A percentile compares a stretch with the other conserved stretches of the same genome.
These are phyloP conservation scores for Chytridium lagenaria DNA, from an alignment of 371 early-diverging fungal species.

Conservation along the genomic window DNA sequence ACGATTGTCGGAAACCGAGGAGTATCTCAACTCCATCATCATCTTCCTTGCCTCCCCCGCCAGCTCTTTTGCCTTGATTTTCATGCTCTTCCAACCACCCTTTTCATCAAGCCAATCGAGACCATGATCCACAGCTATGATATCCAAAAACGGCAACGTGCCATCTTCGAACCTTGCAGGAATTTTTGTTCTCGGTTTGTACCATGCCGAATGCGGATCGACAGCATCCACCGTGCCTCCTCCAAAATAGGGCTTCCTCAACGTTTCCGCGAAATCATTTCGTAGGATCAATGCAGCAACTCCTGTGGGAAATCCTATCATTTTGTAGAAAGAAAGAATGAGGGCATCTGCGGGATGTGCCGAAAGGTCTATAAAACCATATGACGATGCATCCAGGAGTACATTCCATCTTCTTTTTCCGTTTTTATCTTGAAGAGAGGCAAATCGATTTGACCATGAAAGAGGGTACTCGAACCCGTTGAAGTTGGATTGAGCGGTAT, in stretches of 20 bases:
- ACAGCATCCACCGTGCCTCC: conserved; percentile 67
- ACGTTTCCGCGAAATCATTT: conserved; percentile 49
- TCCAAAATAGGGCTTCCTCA: conserved; percentile 62
- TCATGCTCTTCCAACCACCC: conserved; percentile 44
- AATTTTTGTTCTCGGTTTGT: conserved; percentile 42
- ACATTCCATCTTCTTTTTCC: conserved; percentile 48
- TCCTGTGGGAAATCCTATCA: conserved; percentile 81
- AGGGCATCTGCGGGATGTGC: conserved; percentile 67
- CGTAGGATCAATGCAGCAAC: conserved; percentile 72
- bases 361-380: conserved; percentile 54
- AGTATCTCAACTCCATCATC: conserved; percentile 52
- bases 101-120: conserved; percentile 54
- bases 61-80: conserved; percentile 15
- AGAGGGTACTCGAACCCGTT: conserved; percentile 70
- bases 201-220: conserved; percentile 35
- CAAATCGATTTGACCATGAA: conserved; percentile 49
- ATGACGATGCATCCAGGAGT: conserved; percentile 73
- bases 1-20: conserved; percentile 41
- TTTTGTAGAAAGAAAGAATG: conserved; percentile 78
- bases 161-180: conserved; percentile 68
- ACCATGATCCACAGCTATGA: conserved; percentile 67
- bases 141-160: conserved; percentile 71
- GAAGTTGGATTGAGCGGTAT: conserved; percentile 82
- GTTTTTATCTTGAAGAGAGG: not conserved
- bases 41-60: not conserved